Evolutionary conservation across 495 filamentous ascomycete genomes (phyloP).

Genomic region (Tuber microsphaerosporum): DNA sequence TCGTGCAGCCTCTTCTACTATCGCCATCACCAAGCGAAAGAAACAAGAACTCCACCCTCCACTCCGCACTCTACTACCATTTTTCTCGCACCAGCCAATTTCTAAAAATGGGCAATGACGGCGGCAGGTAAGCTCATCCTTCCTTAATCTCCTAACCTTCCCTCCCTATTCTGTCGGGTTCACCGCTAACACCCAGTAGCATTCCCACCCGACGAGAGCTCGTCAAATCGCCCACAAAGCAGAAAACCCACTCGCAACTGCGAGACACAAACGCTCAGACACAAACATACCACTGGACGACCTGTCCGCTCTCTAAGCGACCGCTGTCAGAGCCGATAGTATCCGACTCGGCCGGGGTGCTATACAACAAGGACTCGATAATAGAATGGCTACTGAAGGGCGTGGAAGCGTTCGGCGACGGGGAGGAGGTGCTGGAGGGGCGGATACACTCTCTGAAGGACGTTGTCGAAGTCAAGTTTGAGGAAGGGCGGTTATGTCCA

Average conservation of each 20-base stretch:
- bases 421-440: constrained; percentile 60
- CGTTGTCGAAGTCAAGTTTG: constrained; percentile 79
- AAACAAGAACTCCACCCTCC: background rate
- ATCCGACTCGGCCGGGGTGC: constrained; percentile 71
- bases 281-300: constrained; percentile 75
- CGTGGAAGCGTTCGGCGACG: constrained; percentile 53
- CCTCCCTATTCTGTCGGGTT: constrained; percentile 2
- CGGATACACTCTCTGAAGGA: constrained; percentile 76
- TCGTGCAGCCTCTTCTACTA: background rate
- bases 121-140: constrained; percentile 56
- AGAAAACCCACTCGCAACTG: constrained; percentile 75
- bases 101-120: constrained; percentile 80
- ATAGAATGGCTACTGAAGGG: constrained; percentile 69
- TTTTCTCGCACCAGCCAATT: background rate
- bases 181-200: constrained; percentile 42
- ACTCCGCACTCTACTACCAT: background rate
- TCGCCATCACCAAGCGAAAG: background rate
- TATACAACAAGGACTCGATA: constrained; percentile 93
- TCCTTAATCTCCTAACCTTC: background rate
- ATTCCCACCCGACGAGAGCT: constrained; percentile 95
- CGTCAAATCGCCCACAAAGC: constrained; percentile 76
- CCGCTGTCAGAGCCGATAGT: constrained; percentile 67
- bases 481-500: constrained; percentile 66
- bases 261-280: constrained; percentile 81
- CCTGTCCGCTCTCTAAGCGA: constrained; percentile 75